Evolutionary conservation across 805 yeast genomes (phyloP).

Genomic region (Lipomyces orientalis): DNA sequence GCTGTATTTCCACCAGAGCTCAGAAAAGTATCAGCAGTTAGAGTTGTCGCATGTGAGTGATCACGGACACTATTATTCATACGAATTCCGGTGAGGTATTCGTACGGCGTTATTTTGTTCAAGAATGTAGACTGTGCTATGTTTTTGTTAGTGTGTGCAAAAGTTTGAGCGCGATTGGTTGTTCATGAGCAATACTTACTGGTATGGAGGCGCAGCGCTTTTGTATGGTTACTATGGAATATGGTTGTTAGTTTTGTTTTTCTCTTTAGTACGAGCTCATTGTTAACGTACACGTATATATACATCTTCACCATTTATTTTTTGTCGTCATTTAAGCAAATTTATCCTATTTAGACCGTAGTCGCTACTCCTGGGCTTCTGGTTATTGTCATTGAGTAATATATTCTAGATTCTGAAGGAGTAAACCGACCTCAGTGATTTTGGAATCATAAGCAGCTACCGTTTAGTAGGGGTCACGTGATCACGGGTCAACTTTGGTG

Average conservation of each 20-base stretch:
- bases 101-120: constrained; percentile 3
- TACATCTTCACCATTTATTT: background rate
- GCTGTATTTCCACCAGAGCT: constrained; percentile 77
- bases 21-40: constrained; percentile 80
- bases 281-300: background rate
- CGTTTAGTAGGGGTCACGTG: no score
- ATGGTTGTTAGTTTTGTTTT: background rate
- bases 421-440: no score
- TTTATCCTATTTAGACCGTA: no score
- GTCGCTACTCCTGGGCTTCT: background rate
- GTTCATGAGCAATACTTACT: background rate
- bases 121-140: background rate
- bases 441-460: no score
- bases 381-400: no score
- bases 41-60: constrained; percentile 51
- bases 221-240: background rate
- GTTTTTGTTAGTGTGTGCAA: background rate
- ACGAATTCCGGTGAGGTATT: constrained; percentile 33
- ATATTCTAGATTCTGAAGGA: no score
- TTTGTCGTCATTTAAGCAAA: no score
- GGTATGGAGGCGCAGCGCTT: background rate
- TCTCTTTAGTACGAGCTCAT: background rate
- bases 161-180: background rate
- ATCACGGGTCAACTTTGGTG: no score
- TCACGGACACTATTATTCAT: constrained; percentile 29